Conservation (phyloP, 164 flowering plant genomes). For the Stephania yunnanensis region DNA sequence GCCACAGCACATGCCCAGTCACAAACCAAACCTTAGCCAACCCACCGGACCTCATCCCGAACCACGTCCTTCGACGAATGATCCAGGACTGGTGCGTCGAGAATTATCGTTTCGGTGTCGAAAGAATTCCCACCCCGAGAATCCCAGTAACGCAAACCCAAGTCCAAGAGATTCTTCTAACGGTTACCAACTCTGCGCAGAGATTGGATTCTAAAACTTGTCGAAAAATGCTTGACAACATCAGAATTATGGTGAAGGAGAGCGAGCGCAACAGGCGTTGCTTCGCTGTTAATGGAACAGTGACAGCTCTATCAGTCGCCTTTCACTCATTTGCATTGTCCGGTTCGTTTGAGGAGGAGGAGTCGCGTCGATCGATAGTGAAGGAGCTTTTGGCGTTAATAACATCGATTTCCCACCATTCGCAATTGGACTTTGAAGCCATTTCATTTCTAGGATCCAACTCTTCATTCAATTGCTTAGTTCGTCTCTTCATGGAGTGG, state of each 20-base stretch:
- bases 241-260: constrained; percentile 39
- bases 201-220: constrained; percentile 22
- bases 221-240: constrained; percentile 34
- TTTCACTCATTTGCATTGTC: constrained; percentile 33
- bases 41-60: constrained; percentile 56
- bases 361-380: constrained; percentile 20
- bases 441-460: constrained; percentile 23
- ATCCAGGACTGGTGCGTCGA: constrained; percentile 87
- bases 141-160: constrained; percentile 40
- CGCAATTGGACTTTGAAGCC: constrained; percentile 40
- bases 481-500: constrained; percentile 37
- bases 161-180: constrained; percentile 34
- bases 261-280: constrained; percentile 56
- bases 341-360: constrained; percentile 14
- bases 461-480: constrained; percentile 38
- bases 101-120: constrained; percentile 49
- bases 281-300: constrained; percentile 32
- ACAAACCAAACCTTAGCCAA: constrained; percentile 44
- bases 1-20: constrained; percentile 59
- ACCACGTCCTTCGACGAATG: constrained; percentile 60
- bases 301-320: constrained; percentile 26
- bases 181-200: constrained; percentile 14
- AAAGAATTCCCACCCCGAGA: constrained; percentile 79
- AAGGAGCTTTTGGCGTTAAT: constrained; percentile 36
- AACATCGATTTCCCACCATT: constrained; percentile 10